Evolutionary conservation across 768 basidiomycete species (phyloP).

Genomic region (Tubosaeta brunneosetosa): DNA sequence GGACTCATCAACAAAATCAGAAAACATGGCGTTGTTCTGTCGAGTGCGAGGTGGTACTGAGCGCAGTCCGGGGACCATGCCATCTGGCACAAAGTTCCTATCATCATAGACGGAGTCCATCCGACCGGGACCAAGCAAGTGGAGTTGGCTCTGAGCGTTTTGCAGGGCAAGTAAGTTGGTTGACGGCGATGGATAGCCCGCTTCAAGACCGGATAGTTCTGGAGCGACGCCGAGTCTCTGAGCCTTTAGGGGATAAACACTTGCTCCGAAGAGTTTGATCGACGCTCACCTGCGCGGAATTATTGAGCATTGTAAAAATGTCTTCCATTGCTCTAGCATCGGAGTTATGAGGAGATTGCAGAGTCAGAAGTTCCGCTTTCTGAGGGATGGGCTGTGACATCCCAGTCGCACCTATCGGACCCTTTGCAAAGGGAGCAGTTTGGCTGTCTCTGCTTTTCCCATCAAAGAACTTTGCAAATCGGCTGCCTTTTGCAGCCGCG

Average conservation of each 20-base stretch:
- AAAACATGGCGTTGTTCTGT: conserved; percentile 48
- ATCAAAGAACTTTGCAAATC: conserved; percentile 86
- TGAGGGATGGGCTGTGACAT: conserved; percentile 46
- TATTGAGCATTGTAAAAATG: conserved; percentile 76
- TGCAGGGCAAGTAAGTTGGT: conserved; percentile 37
- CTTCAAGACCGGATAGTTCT: conserved; percentile 22
- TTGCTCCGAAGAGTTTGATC: neutral
- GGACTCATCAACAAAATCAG: conserved; percentile 61
- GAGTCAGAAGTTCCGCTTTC: conserved; percentile 41
- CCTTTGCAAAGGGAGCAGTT: conserved; percentile 32
- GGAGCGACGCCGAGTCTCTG: conserved; percentile 24
- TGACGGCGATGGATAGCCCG: conserved; percentile 20
- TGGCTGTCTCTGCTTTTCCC: conserved; percentile 52
- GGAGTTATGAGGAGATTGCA: conserved; percentile 35
- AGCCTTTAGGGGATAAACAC: conserved; percentile 17
- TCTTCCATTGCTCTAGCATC: conserved; percentile 72
- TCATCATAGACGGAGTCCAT: conserved; percentile 73
- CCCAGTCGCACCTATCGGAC: conserved; percentile 35
- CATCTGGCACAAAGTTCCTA: conserved; percentile 76
- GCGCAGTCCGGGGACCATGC: conserved; percentile 81
- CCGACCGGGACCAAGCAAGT: conserved; percentile 40
- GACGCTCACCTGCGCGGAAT: conserved; percentile 61
- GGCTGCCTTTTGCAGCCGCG: conserved; percentile 65
- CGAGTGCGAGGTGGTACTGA: conserved; percentile 58
- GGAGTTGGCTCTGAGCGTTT: conserved; percentile 39